Percentiles rank a stretch among this genome's conserved stretches.
Conservation (phyloP, 768 basidiomycete species). For the Termitomyces sp. region DNA sequence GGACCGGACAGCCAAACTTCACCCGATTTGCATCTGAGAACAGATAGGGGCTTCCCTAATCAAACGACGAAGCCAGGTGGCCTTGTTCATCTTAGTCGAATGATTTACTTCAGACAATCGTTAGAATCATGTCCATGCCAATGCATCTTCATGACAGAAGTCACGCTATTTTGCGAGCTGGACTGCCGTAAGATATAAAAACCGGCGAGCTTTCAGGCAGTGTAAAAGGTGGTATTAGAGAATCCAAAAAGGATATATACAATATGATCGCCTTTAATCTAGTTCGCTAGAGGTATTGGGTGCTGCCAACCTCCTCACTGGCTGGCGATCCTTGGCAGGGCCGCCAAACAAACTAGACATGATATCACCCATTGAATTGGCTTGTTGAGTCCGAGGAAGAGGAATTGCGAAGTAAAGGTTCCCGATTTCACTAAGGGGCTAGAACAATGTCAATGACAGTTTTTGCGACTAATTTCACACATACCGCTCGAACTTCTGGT, state of each 20-base stretch:
- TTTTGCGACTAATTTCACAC: slow-evolving; percentile 15
- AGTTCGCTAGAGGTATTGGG: slow-evolving; percentile 38
- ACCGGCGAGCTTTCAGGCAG: background rate
- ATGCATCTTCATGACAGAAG: background rate
- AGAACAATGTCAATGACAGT: slow-evolving; percentile 3
- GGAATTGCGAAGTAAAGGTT: slow-evolving; percentile 85
- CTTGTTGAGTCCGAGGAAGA: slow-evolving; percentile 61
- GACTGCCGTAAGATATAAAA: too few species aligned
- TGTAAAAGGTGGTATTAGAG: background rate
- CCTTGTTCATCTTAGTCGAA: slow-evolving; percentile 1
- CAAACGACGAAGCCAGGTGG: background rate
- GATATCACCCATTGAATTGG: slow-evolving; percentile 85
- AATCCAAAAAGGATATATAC: background rate
- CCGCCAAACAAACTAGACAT: slow-evolving; percentile 87
- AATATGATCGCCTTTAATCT: slow-evolving; percentile 27
- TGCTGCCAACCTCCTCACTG: slow-evolving; percentile 37
- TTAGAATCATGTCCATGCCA: background rate
- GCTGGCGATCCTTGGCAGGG: slow-evolving; percentile 27
- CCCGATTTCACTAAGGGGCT: slow-evolving; percentile 69
- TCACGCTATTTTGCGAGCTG: background rate
- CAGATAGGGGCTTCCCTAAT: background rate
- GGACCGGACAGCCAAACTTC: background rate
- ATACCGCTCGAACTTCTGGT: slow-evolving; percentile 60
- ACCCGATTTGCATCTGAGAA: background rate
- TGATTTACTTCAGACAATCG: slow-evolving; percentile 9